phyloP scores from a whole-genome alignment of 805 yeast species.

The Saccharomycopsis fermentans region DNA sequence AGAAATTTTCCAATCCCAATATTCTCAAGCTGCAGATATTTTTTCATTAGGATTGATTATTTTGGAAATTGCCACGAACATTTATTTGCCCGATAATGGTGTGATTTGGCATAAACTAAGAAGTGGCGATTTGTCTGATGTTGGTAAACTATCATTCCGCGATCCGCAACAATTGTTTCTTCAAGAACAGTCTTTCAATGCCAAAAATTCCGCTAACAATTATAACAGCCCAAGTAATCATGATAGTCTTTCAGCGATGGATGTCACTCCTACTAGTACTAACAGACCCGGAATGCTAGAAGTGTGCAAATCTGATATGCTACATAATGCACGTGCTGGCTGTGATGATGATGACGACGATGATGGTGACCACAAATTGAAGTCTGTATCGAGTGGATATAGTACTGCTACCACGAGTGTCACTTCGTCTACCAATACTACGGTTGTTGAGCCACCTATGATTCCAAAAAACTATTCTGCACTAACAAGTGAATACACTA shows the following conservation, averaged over 20 bases:
- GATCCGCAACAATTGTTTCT: conserved; percentile 31
- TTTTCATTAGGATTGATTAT: conserved; percentile 87
- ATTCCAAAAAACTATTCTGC: conserved; percentile 2
- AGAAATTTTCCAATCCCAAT: conserved; percentile 74
- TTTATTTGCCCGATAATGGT: conserved; percentile 91
- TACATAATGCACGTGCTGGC: background rate
- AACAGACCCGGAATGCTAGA: background rate
- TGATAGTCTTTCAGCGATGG: background rate
- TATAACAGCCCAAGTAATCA: background rate
- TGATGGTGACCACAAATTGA: background rate
- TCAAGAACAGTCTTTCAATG: background rate
- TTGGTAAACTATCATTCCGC: conserved; percentile 73
- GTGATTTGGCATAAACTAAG: conserved; percentile 92
- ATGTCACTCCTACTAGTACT: background rate
- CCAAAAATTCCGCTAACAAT: background rate
- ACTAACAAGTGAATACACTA: background rate
- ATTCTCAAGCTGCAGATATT: conserved; percentile 88
- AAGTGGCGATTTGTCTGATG: conserved; percentile 92
- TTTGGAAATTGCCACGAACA: conserved; percentile 93
- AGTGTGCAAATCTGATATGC: background rate
- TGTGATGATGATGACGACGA: background rate
- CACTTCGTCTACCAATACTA: background rate
- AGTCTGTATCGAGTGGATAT: background rate
- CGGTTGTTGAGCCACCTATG: background rate
- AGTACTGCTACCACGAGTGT: background rate